Conservation (phyloP, 257 asterid genomes). For the Scutellaria minor region DNA sequence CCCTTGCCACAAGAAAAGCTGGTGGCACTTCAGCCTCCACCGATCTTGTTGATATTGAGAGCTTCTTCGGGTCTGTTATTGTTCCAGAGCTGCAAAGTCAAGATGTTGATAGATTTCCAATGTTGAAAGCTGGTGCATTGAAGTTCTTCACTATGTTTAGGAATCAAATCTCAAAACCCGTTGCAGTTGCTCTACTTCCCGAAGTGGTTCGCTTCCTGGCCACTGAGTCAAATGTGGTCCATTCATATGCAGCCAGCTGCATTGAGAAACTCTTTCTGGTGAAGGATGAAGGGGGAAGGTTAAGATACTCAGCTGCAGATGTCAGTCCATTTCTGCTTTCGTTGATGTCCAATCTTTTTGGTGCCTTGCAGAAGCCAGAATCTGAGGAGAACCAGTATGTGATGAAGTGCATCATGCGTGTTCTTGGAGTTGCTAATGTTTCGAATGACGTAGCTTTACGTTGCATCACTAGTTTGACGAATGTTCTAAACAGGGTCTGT, state of each 20-base stretch:
- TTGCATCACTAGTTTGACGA: constrained; percentile 73
- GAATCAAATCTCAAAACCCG: constrained; percentile 70
- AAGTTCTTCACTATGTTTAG: constrained; percentile 93
- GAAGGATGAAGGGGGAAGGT: constrained; percentile 74
- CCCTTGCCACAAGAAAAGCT: constrained; percentile 87
- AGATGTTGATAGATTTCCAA: constrained; percentile 79
- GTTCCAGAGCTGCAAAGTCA: constrained; percentile 84
- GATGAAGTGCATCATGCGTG: constrained; percentile 97
- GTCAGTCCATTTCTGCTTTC: constrained; percentile 66
- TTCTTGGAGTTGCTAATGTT: constrained; percentile 80
- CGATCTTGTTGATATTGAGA: constrained; percentile 87
- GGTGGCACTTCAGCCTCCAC: constrained; percentile 80
- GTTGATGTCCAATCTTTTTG: constrained; percentile 80
- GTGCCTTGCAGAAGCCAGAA: constrained; percentile 83
- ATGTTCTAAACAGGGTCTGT: constrained; percentile 74
- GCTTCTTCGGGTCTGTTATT: constrained; percentile 76
- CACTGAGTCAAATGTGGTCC: constrained; percentile 86
- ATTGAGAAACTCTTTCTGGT: constrained; percentile 87
- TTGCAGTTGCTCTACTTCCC: constrained; percentile 74
- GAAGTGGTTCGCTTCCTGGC: constrained; percentile 78
- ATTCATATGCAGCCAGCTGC: constrained; percentile 97
- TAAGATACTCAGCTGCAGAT: constrained; percentile 78
- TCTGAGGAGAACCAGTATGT: constrained; percentile 97
- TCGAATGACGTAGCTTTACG: constrained; percentile 78
- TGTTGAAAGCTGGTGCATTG: constrained; percentile 91